These are phyloP conservation scores for Pichia heedii DNA, from an alignment of 805 yeast genomes.

Conservation along the genomic window DNA sequence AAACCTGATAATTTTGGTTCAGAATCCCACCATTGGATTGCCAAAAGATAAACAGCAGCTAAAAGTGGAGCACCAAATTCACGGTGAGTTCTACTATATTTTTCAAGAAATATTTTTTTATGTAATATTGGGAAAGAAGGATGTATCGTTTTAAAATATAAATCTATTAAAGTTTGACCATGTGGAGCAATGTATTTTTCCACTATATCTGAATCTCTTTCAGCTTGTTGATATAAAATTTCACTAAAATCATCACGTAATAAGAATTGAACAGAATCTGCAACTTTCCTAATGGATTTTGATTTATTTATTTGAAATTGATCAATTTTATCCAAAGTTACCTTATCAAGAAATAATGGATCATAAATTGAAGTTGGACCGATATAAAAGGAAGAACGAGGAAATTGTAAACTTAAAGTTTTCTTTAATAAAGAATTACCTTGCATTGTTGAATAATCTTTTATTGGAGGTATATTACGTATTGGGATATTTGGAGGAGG, in stretches of 20 bases:
- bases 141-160: conserved; percentile 78
- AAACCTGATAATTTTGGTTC: conserved; percentile 67
- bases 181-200: conserved; percentile 87
- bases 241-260: conserved; percentile 74
- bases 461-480: conserved; percentile 49
- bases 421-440: conserved; percentile 58
- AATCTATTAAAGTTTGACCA: conserved; percentile 70
- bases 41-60: conserved; percentile 84
- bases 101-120: conserved; percentile 84
- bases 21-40: conserved; percentile 92
- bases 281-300: conserved; percentile 68
- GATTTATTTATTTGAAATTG: conserved; percentile 67
- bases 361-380: conserved; percentile 88
- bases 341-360: conserved; percentile 52
- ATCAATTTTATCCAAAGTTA: conserved; percentile 61
- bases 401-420: conserved; percentile 72
- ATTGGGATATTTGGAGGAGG: conserved; percentile 34
- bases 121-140: conserved; percentile 90
- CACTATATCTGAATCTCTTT: conserved; percentile 71
- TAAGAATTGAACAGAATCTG: conserved; percentile 65
- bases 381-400: conserved; percentile 79
- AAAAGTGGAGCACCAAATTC: conserved; percentile 86
- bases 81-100: conserved; percentile 81
- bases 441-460: conserved; percentile 56
- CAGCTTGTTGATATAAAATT: conserved; percentile 57